phyloP scores from a whole-genome alignment of 805 yeast species.

The Candida hungchunana region DNA sequence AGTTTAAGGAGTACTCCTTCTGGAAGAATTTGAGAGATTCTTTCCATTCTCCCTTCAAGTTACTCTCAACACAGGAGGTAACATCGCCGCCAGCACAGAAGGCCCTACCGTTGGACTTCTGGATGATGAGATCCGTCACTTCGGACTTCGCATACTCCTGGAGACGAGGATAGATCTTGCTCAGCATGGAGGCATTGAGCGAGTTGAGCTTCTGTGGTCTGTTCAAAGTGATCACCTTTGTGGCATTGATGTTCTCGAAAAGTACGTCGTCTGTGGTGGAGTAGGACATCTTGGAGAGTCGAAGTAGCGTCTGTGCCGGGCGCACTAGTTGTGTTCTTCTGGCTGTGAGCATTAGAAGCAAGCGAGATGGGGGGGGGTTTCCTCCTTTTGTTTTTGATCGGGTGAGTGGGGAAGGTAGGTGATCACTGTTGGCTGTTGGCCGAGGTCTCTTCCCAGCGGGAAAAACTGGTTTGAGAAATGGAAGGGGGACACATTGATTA shows the following conservation, averaged over 20 bases:
- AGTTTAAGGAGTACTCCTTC: slow-evolving; percentile 77
- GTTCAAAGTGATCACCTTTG: slow-evolving; percentile 73
- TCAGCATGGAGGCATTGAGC: slow-evolving; percentile 70
- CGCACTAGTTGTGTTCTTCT: no score
- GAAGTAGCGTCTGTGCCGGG: no score
- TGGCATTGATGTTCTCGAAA: slow-evolving; percentile 55
- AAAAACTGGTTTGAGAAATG: no score
- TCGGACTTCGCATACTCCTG: slow-evolving; percentile 71
- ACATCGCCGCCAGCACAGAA: slow-evolving; percentile 98
- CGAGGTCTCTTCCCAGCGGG: no score
- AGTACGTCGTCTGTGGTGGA: slow-evolving; percentile 46
- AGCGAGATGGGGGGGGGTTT: no score
- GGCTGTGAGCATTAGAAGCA: no score
- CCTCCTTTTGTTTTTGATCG: no score
- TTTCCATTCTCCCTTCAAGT: slow-evolving; percentile 40
- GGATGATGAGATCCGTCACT: slow-evolving; percentile 58
- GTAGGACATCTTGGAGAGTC: no score
- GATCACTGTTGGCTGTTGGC: no score
- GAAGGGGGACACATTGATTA: no score
- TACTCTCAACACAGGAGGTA: slow-evolving; percentile 65
- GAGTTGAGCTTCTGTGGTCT: slow-evolving; percentile 85
- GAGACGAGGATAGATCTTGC: slow-evolving; percentile 65
- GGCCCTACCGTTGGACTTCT: slow-evolving; percentile 58
- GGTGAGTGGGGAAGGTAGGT: no score
- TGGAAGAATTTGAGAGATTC: slow-evolving; percentile 66